These are phyloP conservation scores for Oryza nivara DNA, from an alignment of 176 grass and related monocot species.

Conservation along the genomic window DNA sequence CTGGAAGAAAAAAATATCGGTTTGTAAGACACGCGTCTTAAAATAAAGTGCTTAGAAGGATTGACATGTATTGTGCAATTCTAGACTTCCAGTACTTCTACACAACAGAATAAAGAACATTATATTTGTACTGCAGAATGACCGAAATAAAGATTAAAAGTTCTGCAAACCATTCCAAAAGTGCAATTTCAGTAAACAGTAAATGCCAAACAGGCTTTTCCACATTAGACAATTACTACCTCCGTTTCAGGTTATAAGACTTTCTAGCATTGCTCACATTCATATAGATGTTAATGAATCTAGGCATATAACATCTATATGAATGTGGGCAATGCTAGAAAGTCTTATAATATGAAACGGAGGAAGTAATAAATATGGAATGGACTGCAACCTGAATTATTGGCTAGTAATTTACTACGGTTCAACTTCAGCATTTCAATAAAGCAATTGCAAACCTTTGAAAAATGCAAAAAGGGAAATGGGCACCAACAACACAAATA, in stretches of 20 bases:
- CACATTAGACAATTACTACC: neutral
- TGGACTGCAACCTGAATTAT: neutral
- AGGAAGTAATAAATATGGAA: neutral
- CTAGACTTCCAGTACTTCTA: neutral
- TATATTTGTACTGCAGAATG: neutral
- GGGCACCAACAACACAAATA: slow-evolving; percentile 4
- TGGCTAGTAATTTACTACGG: neutral
- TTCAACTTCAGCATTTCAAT: neutral
- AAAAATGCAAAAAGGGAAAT: neutral
- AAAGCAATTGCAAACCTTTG: neutral
- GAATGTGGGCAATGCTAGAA: too few species aligned
- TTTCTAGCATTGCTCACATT: too few species aligned
- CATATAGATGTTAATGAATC: too few species aligned
- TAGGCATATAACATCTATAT: too few species aligned
- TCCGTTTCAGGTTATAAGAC: too few species aligned
- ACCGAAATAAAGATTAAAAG: neutral
- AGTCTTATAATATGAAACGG: too few species aligned
- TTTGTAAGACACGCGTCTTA: neutral
- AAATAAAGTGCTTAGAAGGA: neutral
- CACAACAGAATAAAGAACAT: neutral
- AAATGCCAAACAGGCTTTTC: neutral
- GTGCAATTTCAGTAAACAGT: neutral
- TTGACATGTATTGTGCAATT: neutral
- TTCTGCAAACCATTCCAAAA: neutral
- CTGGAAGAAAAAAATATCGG: slow-evolving; percentile 49